Conservation (phyloP, 805 yeast genomes). For the Peterozyma xylosa region DNA sequence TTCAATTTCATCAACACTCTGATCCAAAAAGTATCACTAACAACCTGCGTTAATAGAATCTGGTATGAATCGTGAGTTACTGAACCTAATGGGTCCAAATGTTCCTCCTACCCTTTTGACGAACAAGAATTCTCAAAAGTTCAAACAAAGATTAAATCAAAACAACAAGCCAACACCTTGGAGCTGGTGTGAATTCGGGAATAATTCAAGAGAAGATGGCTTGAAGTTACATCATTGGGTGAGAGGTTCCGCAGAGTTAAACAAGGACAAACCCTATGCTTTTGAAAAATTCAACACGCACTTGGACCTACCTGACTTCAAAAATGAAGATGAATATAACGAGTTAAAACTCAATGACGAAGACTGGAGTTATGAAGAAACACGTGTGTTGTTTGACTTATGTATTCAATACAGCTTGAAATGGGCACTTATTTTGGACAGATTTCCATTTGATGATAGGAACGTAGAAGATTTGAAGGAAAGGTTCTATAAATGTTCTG, state of each 20-base stretch:
- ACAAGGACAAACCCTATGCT: conserved; percentile 41
- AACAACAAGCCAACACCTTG: conserved; percentile 72
- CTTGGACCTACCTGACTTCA: conserved; percentile 63
- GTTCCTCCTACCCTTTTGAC: conserved; percentile 63
- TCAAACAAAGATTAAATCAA: conserved; percentile 58
- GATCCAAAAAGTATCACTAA: background rate
- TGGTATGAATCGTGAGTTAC: conserved; percentile 87
- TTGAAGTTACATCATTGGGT: conserved; percentile 78
- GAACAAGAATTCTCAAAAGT: conserved; percentile 38
- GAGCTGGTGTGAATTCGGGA: conserved; percentile 59
- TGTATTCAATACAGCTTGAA: conserved; percentile 53
- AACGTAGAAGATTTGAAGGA: conserved; percentile 76
- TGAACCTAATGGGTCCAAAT: conserved; percentile 82
- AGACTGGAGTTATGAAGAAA: conserved; percentile 73
- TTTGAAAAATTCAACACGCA: conserved; percentile 71
- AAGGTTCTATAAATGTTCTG: conserved; percentile 67
- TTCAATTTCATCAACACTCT: background rate
- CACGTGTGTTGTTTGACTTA: conserved; percentile 67
- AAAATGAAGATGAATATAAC: conserved; percentile 51
- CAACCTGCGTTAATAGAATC: conserved; percentile 21
- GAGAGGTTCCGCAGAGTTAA: conserved; percentile 52
- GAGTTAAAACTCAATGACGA: conserved; percentile 34
- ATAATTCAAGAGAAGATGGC: conserved; percentile 41
- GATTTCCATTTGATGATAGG: conserved; percentile 40
- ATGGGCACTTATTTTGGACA: conserved; percentile 62